Conservation (phyloP, 2,329 filamentous ascomycete species). For the Raffaelea ambrosiae region DNA sequence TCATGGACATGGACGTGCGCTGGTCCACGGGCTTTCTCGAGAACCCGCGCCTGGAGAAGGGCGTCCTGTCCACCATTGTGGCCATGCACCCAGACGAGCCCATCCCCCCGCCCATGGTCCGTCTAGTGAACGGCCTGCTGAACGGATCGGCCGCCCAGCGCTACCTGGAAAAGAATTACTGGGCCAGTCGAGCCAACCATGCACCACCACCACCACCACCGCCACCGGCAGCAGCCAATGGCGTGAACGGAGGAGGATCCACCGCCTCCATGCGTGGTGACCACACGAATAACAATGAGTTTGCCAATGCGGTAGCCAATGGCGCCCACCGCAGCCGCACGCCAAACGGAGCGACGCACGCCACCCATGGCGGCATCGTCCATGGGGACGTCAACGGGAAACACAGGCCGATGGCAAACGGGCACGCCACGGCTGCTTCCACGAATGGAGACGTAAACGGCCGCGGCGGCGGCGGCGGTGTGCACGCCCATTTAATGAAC, state of each 20-base stretch:
- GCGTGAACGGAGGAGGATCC: too few relatives aligned
- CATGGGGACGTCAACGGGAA: not conserved
- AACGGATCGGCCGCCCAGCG: constrained; percentile 7
- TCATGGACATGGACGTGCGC: constrained; percentile 39
- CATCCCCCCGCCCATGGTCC: constrained; percentile 1
- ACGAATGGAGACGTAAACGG: constrained; percentile 10
- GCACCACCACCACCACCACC: too few relatives aligned
- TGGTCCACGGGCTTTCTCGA: constrained; percentile 33
- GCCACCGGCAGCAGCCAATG: too few relatives aligned
- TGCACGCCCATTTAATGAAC: not conserved
- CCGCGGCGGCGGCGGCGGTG: constrained; percentile 4
- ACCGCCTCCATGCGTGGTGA: too few relatives aligned
- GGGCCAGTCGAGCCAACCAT: not conserved
- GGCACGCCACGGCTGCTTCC: constrained; percentile 11
- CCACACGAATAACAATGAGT: too few relatives aligned
- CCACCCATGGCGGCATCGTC: too few relatives aligned
- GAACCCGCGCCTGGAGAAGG: constrained; percentile 28
- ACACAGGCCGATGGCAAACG: not conserved
- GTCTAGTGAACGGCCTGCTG: not conserved
- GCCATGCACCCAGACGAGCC: constrained; percentile 28
- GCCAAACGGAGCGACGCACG: not conserved
- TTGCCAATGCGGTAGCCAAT: not conserved
- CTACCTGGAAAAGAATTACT: not conserved
- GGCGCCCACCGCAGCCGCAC: not conserved
- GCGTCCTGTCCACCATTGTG: constrained; percentile 35